Conservation (phyloP, 2,329 filamentous ascomycete species). For the Claviceps capensis region DNA sequence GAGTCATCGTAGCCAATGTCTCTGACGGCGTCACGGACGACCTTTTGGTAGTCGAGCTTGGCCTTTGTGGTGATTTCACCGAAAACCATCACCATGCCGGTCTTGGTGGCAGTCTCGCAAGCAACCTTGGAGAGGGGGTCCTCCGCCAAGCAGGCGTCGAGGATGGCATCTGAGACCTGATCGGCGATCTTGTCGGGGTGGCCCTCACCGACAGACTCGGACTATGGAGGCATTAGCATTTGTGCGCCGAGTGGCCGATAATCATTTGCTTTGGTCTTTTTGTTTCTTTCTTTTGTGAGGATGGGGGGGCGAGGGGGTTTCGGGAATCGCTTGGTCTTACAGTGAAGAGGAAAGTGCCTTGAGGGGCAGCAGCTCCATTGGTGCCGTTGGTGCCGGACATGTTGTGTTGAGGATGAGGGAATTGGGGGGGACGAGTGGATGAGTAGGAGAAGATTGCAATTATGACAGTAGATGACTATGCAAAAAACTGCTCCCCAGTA, state of each 20-base stretch:
- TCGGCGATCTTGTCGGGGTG: conserved; percentile 97
- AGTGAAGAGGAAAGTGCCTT: conserved; percentile 74
- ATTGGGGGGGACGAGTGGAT: neutral
- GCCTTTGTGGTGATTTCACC: conserved; percentile 98
- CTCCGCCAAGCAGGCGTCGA: conserved; percentile 90
- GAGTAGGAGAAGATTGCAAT: neutral
- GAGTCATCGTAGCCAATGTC: conserved; percentile 98
- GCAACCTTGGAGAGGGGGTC: conserved; percentile 98
- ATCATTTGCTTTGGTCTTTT: neutral
- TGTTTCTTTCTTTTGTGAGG: neutral
- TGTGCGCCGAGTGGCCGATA: neutral
- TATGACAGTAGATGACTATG: neutral
- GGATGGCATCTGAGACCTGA: conserved; percentile 95
- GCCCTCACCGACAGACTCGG: conserved; percentile 79
- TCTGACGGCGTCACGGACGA: conserved; percentile 89
- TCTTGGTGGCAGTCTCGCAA: conserved; percentile 99
- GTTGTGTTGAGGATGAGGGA: conserved; percentile 8
- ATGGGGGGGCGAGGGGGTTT: neutral
- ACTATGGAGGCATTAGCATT: conserved; percentile 31
- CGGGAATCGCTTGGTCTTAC: conserved; percentile 25
- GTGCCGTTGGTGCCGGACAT: conserved; percentile 44
- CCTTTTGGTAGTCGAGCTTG: conserved; percentile 92
- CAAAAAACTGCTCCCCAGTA: neutral
- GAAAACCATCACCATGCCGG: conserved; percentile 98
- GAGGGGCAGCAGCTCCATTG: conserved; percentile 25